Base-by-base conservation (phyloP, 192 early-diverging fungal species). In the Coemansia sp. region DNA sequence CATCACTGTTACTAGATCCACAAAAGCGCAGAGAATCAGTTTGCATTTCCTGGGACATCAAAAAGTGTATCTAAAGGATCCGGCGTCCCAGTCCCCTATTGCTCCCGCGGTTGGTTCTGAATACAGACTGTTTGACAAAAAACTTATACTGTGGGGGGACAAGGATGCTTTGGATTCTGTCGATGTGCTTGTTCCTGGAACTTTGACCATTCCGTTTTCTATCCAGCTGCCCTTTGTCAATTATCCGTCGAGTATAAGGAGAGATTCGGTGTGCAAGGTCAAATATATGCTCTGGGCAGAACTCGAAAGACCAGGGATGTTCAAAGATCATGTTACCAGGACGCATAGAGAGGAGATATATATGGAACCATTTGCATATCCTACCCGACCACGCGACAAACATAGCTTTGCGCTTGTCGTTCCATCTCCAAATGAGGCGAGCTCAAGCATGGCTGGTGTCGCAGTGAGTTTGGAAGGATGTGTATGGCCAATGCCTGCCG, bases 1-100 rank as follows among this genome's bases (percentile, higher is more conserved):
- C 3, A 32, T 78, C 30, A 78, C 76, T 2, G 67, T 78, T n/a
- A 78, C 76, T 4, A 78, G 73, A 48, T 64, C 76, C 1, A 78
- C 76, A 5, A 61, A 59, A 42, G 67, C 64, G 4, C 64, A 48
- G 48, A 49, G 76, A n/a, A 70, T 78, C 49, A 63, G 25, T 1
- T 38, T 78, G 14, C 28, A 34, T 42, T 78, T 78, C 40, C 6
- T 66, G 48, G 76, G 76, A 5, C 69, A 70, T 25, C 66, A 78
- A 64, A 67, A 67, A 4, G 71, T 72, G 32, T 66, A 70, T 42
- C 20, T 78, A 48, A 63, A 60, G 12, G 76, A 78, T 30, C 29
- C 32, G 1, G 22, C 48, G 0, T 32, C 38, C 7, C 61, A 63
- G 18, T 16, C 61, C 49, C 51, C 61, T 3, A 58, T 69, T 36